Conservation (phyloP, 108 stramenopile genomes). For the Stephanodiscus triporus region DNA sequence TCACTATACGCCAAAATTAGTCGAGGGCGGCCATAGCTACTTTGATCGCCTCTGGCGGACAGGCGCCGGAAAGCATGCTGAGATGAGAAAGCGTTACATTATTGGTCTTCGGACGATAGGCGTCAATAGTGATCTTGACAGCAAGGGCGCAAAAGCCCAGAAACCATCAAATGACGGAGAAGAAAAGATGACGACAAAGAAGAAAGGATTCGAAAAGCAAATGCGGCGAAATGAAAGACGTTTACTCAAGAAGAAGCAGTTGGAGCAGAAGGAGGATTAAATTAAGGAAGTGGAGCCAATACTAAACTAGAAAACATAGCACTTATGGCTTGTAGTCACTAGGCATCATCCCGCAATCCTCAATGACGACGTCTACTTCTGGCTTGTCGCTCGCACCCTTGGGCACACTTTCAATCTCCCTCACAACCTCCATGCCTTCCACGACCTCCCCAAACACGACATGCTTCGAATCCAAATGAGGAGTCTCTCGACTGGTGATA, state of each 20-base stretch:
- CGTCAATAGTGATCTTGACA: not conserved
- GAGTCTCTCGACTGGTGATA: slow-evolving; percentile 83
- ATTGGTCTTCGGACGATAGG: slow-evolving; percentile 43
- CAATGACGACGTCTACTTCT: slow-evolving; percentile 81
- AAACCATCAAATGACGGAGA: slow-evolving; percentile 3
- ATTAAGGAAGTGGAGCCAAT: not conserved
- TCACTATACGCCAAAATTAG: slow-evolving; percentile 36
- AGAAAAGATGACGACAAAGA: slow-evolving; percentile 33
- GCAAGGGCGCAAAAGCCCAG: not conserved
- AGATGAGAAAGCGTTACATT: slow-evolving; percentile 60
- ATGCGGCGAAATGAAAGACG: slow-evolving; percentile 48
- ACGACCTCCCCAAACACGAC: slow-evolving; percentile 99
- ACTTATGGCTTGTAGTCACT: slow-evolving; percentile 33
- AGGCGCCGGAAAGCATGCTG: slow-evolving; percentile 80
- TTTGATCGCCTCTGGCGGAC: slow-evolving; percentile 88
- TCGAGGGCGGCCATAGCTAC: slow-evolving; percentile 64
- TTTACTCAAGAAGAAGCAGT: slow-evolving; percentile 39
- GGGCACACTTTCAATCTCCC: slow-evolving; percentile 80
- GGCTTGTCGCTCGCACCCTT: slow-evolving; percentile 77
- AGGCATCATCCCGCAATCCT: slow-evolving; percentile 86
- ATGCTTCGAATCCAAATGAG: slow-evolving; percentile 97
- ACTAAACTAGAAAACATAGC: not conserved
- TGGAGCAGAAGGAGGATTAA: not conserved
- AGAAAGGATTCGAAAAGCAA: slow-evolving; percentile 43
- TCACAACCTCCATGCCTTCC: slow-evolving; percentile 95